Evolutionary conservation across 1,284 basidiomycete species (phyloP), one percentile per base, ranked within the genome.

Genomic region (Volvariella volvacea): DNA sequence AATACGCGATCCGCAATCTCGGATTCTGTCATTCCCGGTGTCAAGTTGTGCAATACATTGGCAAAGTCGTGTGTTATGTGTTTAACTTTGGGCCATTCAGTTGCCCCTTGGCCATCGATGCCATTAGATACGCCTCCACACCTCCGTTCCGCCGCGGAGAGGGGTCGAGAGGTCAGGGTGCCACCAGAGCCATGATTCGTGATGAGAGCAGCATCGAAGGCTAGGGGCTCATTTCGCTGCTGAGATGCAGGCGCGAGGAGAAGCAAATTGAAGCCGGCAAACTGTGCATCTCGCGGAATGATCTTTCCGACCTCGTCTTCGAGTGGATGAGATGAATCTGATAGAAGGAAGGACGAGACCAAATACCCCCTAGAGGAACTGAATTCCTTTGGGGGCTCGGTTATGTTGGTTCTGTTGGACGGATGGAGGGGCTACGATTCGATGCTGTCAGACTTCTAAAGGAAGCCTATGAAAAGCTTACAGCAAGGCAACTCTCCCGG

Each of bases 181-280:
- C 82, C 78, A 40, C 82, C 80, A 20, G 74, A 80, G 25, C 84
- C 83, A 50, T 66, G 71, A 57, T 90, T 90, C 22, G 83, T 85
- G 43, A 83, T 70, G 50, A 77, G 65, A 25, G 67, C 58, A 28
- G 73, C 71, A 49, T 78, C 72, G 54, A 77, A 78, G 15, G 57
- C 53, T 41, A 82, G 56, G 28, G 52, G 32, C 43, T 48, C 51
- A 50, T 55, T 53, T 37, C 54, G 50, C n/a, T 9, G 9, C 42
- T 51, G 49, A 45, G 56, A 48, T 41, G 54, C 47, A 45, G 73
- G 64, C 44, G 71, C 58, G 52, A 86, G 63, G 54, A 87, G 71
- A 46, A 88, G 66, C 30, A 89, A 58, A 59, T 89, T 90, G 70
- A 90, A 90, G 2, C 88, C 87, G 34, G 85, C 82, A 57, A 79